phyloP scores from a whole-genome alignment of 352 stramenopile species.

The Phytophthora pini region DNA sequence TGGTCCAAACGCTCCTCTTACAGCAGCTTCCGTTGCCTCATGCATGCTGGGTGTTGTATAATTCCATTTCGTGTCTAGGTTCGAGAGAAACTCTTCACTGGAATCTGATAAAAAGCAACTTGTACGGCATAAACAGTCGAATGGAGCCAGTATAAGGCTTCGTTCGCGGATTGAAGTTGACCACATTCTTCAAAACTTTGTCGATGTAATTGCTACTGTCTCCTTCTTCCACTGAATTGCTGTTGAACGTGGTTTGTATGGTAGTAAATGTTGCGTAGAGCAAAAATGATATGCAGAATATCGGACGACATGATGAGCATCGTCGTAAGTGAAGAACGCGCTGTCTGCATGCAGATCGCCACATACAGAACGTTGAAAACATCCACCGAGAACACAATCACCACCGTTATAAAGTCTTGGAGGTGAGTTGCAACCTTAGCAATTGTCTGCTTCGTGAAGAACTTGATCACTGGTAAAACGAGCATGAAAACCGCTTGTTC shows the following conservation, averaged over 20 bases:
- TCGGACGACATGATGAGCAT: slow-evolving; percentile 19
- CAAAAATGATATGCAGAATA: slow-evolving; percentile 15
- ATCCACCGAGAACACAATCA: too few relatives aligned
- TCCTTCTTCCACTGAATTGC: not conserved
- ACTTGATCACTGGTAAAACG: too few relatives aligned
- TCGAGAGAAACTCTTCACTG: slow-evolving; percentile 2
- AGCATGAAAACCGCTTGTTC: too few relatives aligned
- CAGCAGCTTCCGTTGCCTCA: not conserved
- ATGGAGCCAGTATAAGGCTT: slow-evolving; percentile 18
- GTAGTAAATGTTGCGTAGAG: slow-evolving; percentile 21
- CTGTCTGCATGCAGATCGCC: too few relatives aligned
- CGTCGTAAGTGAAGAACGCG: too few relatives aligned
- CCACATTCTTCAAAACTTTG: not conserved
- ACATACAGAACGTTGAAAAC: too few relatives aligned
- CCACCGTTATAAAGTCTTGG: too few relatives aligned
- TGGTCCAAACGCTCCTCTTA: not conserved
- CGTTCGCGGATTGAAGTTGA: slow-evolving; percentile 1
- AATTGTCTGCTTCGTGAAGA: too few relatives aligned
- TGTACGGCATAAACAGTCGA: slow-evolving; percentile 15
- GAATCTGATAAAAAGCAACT: slow-evolving; percentile 9
- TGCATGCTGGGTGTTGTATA: too few relatives aligned
- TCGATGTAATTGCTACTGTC: not conserved
- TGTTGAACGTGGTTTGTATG: not conserved
- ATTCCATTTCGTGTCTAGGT: slow-evolving; percentile 3
- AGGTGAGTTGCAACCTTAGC: too few relatives aligned